Percentiles rank a stretch among this genome's conserved stretches.
Conservation (phyloP, 2,329 filamentous ascomycete genomes). For the Colletotrichum incanum region DNA sequence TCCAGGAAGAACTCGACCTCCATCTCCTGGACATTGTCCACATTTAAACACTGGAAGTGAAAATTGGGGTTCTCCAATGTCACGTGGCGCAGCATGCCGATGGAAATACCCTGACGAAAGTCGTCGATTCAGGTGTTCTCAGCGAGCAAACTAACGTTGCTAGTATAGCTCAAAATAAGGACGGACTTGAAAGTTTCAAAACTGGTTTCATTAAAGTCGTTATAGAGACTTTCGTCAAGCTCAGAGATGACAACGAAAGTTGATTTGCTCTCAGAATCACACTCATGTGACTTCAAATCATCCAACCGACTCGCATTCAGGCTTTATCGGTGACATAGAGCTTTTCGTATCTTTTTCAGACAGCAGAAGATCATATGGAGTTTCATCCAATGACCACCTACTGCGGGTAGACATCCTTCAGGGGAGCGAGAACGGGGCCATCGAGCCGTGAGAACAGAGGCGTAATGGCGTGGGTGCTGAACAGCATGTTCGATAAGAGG, state of each 20-base stretch:
- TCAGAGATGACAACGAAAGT: slow-evolving; percentile 35
- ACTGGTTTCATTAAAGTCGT: slow-evolving; percentile 45
- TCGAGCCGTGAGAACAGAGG: neutral
- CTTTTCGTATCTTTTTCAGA: neutral
- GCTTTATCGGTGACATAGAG: neutral
- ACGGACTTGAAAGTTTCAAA: neutral
- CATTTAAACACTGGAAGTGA: slow-evolving; percentile 30
- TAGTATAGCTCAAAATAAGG: slow-evolving; percentile 6
- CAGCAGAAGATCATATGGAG: neutral
- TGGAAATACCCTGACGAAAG: slow-evolving; percentile 42
- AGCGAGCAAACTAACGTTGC: slow-evolving; percentile 45
- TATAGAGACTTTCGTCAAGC: slow-evolving; percentile 46
- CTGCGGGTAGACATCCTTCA: neutral
- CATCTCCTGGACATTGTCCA: slow-evolving; percentile 1
- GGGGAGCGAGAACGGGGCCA: neutral
- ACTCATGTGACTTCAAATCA: neutral
- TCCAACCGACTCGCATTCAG: neutral
- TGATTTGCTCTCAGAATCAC: neutral
- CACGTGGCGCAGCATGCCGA: slow-evolving; percentile 32
- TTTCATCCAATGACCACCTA: slow-evolving; percentile 1
- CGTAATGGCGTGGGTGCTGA: slow-evolving; percentile 7
- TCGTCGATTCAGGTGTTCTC: slow-evolving; percentile 36
- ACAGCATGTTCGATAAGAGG: slow-evolving; percentile 13
- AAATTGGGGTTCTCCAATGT: slow-evolving; percentile 22
- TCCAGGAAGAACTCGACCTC: neutral